Evolutionary conservation across 2,329 filamentous ascomycete genomes (phyloP), one percentile per base, ranked within the genome.

Genomic region (Ophiosphaerella herpotricha): DNA sequence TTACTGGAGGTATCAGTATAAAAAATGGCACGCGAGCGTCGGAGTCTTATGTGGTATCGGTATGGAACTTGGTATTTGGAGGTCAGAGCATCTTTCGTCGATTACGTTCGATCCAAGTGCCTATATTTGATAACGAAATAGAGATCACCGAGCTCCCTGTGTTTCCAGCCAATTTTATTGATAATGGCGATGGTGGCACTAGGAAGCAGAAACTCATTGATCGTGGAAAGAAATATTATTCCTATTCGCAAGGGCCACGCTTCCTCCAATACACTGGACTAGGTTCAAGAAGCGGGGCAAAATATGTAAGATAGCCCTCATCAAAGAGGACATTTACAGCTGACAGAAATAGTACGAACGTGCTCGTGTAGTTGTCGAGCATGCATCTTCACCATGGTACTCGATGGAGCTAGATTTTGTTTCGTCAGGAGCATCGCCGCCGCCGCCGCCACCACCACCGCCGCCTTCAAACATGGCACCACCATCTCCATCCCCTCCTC

Each of bases 221-320:
- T n/a, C 32, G 46, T 14, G 40, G 46, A 14, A 39, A 32, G n/a
- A 39, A 44, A n/a, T 49, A 38, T 39, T 44, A 44, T 29, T 14
- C 26, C 7, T 49, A 32, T n/a, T 11, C 46, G 3, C 24, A 49
- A 24, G n/a, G 40, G 6, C 46, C 46, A 16, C 32, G 26, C 24
- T 7, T 49, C 43, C 35, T 36, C 33, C 13, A 49, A 18, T 49
- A 49, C 34, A 37, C 39, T 4, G 46, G 46, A 14, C 18, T 14
- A 5, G 46, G 46, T 3, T 29, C 42, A 16, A 37, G 13, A 21
- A 24, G 12, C 11, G 41, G 41, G 4, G 3, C 4, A 14, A 43
- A 43, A 23, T 21, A 8, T 31, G 41, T 43, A 35, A 24, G 7
- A 11, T 8, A 5, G 9, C 24, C 11, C 16, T 16, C 7, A 4